These are phyloP conservation scores for Grigorovia transvaalensis DNA, from an alignment of 805 yeast genomes.

Conservation along the genomic window DNA sequence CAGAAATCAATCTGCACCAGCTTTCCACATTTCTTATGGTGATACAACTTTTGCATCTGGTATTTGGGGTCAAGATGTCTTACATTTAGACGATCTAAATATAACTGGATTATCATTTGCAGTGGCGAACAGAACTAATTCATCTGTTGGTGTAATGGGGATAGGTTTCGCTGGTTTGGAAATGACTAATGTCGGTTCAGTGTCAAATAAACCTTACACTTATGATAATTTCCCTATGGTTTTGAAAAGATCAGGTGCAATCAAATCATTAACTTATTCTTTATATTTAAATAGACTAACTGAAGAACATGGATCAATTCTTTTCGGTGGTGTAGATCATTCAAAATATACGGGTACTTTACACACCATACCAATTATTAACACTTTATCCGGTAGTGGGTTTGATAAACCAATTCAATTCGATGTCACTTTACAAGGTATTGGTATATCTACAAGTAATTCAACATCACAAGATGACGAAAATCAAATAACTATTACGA, in stretches of 20 bases:
- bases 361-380: constrained; percentile 26
- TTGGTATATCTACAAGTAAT: constrained; percentile 20
- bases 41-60: constrained; percentile 43
- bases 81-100: constrained; percentile 41
- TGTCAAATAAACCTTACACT: constrained; percentile 1
- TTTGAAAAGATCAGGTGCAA: constrained; percentile 26
- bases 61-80: constrained; percentile 37
- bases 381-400: constrained; percentile 8
- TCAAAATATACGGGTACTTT: constrained; percentile 31
- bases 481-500: constrained; percentile 16
- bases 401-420: constrained; percentile 17
- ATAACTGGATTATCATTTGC: constrained; percentile 26
- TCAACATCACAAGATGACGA: constrained; percentile 12
- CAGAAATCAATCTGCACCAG: constrained; percentile 23
- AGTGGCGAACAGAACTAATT: constrained; percentile 27
- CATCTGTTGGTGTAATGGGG: constrained; percentile 40
- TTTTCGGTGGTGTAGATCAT: constrained; percentile 35
- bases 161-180: constrained; percentile 51
- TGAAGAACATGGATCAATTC: constrained; percentile 35
- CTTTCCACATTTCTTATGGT: constrained; percentile 39
- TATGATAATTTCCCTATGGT: constrained; percentile 15
- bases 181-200: constrained; percentile 36
- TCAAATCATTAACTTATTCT: constrained; percentile 31
- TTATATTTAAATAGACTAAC: constrained; percentile 42
- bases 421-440: constrained; percentile 28